Percentiles rank a stretch among this genome's conserved stretches.
These are phyloP conservation scores for Saccharum spontaneum DNA, from an alignment of 176 grass and related monocot species.

Conservation along the genomic window DNA sequence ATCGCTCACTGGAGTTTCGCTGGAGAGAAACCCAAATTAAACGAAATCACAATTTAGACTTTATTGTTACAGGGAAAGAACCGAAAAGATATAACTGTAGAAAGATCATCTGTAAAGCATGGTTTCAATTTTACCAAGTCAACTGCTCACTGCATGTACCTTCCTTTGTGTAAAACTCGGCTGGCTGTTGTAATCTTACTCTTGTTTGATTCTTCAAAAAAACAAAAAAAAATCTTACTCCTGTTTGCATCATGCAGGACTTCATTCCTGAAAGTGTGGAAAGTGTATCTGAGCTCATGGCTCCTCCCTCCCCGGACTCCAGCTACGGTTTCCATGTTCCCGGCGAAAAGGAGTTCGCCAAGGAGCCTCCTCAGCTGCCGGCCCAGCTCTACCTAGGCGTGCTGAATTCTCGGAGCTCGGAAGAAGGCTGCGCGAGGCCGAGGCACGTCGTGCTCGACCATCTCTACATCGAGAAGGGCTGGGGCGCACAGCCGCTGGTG, in stretches of 20 bases:
- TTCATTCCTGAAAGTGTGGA: slow-evolving; percentile 68
- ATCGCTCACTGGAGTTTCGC: neutral
- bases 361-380: slow-evolving; percentile 72
- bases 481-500: slow-evolving; percentile 53
- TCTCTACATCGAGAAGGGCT: slow-evolving; percentile 72
- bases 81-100: neutral
- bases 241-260: slow-evolving; percentile 46
- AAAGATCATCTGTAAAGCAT: neutral
- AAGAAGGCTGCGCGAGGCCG: slow-evolving; percentile 42
- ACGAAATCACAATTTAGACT: neutral
- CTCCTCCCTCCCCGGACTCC: slow-evolving; percentile 61
- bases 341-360: slow-evolving; percentile 66
- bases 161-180: neutral
- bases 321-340: slow-evolving; percentile 60
- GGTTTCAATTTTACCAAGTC: neutral
- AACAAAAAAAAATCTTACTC: too few species aligned
- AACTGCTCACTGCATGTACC: neutral
- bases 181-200: neutral
- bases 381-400: slow-evolving; percentile 58
- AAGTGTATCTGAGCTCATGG: slow-evolving; percentile 60
- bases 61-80: neutral
- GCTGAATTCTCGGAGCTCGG: slow-evolving; percentile 46
- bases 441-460: slow-evolving; percentile 79
- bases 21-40: neutral
- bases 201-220: too few species aligned